Base-by-base conservation (phyloP, 2,329 filamentous ascomycete species). In the Cytospora mali region DNA sequence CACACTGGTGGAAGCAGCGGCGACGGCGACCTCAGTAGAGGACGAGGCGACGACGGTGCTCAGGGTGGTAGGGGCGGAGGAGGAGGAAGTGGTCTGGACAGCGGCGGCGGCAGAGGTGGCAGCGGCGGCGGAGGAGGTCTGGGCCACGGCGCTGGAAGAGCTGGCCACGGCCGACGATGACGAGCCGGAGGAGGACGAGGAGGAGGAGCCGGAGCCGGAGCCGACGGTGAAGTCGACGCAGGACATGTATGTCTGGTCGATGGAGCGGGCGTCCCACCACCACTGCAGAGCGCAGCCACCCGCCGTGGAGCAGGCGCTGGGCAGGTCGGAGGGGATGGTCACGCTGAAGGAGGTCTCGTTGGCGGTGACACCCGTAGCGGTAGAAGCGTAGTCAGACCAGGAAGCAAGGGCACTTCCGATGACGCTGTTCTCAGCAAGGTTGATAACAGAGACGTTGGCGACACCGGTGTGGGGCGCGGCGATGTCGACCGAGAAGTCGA, bases 361-460 rank as follows among this genome's bases (percentile, higher is more conserved):
- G 13, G 71, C 70, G 1, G 76, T 73, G 61, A 81, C 76, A 18
- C 77, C 72, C 2, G 72, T 71, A 14, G 75, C 70, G 64, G 76
- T 80, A 42, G 79, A 76, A n/a, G 80, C 84, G 69, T 84, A 87
- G 61, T 74, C 71, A 64, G 75, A 73, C 75, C 79, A 86, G 64
- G 68, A 75, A 63, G 77, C 79, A 61, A 86, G 73, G 35, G 77
- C 75, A 54, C 71, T 62, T 28, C 80, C 81, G 52, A 86, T 79
- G 65, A 84, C 72, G 33, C 72, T 73, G 72, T 84, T 81, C 66
- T 76, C 76, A 54, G 74, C 73, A 16, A 79, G 79, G 69, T 81
- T 75, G 66, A 86, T 75, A 66, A 86, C 79, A 54, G 78, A 81
- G 53, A 86, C 79, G 71, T 86, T 86, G 68, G 82, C 82, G 14